A percentile compares a stretch with the other conserved stretches of the same genome.
These are phyloP conservation scores for Suillus americanus DNA, from an alignment of 768 basidiomycete genomes.

Conservation along the genomic window DNA sequence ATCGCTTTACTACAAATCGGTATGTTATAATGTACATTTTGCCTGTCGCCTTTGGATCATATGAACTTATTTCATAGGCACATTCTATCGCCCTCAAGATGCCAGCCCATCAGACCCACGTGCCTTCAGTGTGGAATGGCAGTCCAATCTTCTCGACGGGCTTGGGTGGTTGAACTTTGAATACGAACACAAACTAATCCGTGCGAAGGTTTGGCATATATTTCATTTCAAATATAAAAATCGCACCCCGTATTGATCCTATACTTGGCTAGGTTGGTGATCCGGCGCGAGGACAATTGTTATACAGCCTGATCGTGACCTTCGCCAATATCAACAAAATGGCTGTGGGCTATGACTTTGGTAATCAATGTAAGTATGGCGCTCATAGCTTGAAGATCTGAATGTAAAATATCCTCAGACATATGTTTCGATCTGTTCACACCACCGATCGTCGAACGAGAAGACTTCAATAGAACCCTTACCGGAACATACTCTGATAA, in stretches of 20 bases:
- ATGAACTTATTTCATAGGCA: conserved; percentile 15
- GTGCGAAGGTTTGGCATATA: conserved; percentile 48
- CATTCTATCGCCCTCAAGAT: conserved; percentile 26
- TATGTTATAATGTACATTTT: conserved; percentile 38
- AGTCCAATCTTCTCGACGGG: conserved; percentile 47
- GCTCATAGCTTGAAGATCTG: conserved; percentile 8
- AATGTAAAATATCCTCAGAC: conserved; percentile 38
- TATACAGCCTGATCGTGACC: conserved; percentile 50
- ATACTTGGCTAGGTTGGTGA: conserved; percentile 53
- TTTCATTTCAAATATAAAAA: not conserved
- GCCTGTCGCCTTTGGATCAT: not conserved
- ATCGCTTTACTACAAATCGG: conserved; percentile 71
- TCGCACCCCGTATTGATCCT: not conserved
- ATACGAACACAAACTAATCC: conserved; percentile 68
- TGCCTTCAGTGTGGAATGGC: conserved; percentile 72
- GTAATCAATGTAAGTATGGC: conserved; percentile 57
- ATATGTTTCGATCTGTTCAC: conserved; percentile 66
- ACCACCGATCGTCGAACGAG: conserved; percentile 63
- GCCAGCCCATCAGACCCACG: conserved; percentile 36
- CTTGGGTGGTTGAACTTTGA: conserved; percentile 59
- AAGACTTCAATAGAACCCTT: conserved; percentile 57
- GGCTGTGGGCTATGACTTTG: conserved; percentile 57
- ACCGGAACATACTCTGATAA: conserved; percentile 34
- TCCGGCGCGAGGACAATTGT: conserved; percentile 47
- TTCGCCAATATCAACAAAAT: conserved; percentile 62